These are phyloP conservation scores for Trichomonas gallinae DNA, from an alignment of 208 protist species.

Conservation along the genomic window DNA sequence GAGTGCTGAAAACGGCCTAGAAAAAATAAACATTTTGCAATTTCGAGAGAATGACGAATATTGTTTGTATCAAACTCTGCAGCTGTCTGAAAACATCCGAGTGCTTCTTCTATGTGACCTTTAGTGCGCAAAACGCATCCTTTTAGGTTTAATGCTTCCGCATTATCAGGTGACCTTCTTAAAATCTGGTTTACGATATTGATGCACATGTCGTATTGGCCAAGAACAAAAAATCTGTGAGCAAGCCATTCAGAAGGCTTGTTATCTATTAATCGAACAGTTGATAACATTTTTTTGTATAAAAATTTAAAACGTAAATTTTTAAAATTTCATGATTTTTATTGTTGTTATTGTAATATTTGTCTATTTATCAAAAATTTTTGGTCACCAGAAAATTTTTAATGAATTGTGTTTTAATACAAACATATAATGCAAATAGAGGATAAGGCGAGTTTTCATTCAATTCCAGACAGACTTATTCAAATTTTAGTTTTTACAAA, in stretches of 20 bases:
- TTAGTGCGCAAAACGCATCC: background rate
- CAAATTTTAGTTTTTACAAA: no score
- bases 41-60: constrained; percentile 16
- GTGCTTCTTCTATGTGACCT: background rate
- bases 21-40: constrained; percentile 20
- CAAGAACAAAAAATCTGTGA: background rate
- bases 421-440: no score
- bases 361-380: no score
- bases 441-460: no score
- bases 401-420: no score
- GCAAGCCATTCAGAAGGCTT: background rate
- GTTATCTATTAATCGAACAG: background rate
- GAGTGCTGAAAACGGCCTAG: background rate
- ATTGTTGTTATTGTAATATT: no score
- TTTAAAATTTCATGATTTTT: no score
- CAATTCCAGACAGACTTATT: no score
- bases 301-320: no score
- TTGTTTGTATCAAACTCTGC: background rate
- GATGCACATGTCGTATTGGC: constrained; percentile 6
- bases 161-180: background rate
- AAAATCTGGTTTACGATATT: background rate
- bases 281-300: background rate
- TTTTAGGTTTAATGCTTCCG: background rate
- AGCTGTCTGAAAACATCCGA: background rate
- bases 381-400: no score